Base-by-base conservation (phyloP, 192 early-diverging fungal genomes). In the Podila verticillata region DNA sequence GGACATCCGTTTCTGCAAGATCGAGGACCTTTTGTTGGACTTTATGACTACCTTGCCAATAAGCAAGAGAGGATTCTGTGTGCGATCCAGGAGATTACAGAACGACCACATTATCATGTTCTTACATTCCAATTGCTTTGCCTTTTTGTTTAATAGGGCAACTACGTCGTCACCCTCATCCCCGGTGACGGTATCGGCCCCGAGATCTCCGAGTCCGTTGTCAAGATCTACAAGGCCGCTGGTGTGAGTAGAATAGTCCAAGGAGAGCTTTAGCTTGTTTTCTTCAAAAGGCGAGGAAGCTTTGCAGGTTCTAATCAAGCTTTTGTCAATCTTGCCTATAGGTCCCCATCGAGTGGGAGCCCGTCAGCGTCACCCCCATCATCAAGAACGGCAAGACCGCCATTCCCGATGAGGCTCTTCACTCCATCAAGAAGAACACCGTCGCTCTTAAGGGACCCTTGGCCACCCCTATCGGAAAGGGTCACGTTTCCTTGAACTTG, bases 111-210 rank as follows among this genome's bases (percentile, higher is more conserved):
- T 39, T 4, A 35, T 29, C 31, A n/a, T 60, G 22, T 54, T 5
- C n/a, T 29, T 19, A 65, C 34, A 31, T 29, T 13, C 36, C 47
- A 62, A 36, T 34, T 20, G 12, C 19, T n/a, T 15, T 15, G 4
- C 19, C 17, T 57, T 22, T 69, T 36, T 26, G 19, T 20, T 64
- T 17, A 5, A 1, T 72, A 90, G 85, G 93, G 93, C 67, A 95
- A 93, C 89, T 95, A 93, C 86, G 84, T 83, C 59, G 96, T 98
- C 62, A 97, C 96, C 60, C 84, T 99, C 68, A 98, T 99, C 72
- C 96, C 98, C 20, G 97, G 97, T 66, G 97, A 99, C 84, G 97
- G 97, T 65, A 99, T 99, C 68, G 98, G 98, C 36, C 98, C 98
- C 4, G 98, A 99, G 85, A 99, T 99, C 68, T 96, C 96, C 48